phyloP scores from a whole-genome alignment of 345 rosid genomes.

The Eucalyptus curtisii region DNA sequence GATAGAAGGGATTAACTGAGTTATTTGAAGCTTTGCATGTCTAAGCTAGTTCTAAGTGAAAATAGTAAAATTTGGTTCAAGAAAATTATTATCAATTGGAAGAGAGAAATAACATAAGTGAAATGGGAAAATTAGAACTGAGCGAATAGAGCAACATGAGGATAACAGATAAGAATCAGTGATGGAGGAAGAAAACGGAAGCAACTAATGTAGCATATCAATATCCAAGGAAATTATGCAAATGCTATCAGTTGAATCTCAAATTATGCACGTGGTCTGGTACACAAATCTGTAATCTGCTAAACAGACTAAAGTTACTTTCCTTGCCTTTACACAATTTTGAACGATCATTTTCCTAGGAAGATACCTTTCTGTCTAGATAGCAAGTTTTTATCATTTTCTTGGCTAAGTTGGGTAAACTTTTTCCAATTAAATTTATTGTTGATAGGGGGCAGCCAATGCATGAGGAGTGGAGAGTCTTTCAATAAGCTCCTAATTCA shows the following conservation, averaged over 20 bases:
- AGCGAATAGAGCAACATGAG: neutral
- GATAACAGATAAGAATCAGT: neutral
- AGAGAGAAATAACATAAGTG: neutral
- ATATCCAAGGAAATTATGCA: neutral
- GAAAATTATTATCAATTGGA: neutral
- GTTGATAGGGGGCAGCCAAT: neutral
- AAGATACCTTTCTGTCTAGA: neutral
- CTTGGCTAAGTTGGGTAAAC: neutral
- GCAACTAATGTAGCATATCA: neutral
- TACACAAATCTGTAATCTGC: neutral
- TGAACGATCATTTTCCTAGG: neutral
- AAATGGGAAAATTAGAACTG: neutral
- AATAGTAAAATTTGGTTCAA: neutral
- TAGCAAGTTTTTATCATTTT: neutral
- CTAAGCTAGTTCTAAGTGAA: neutral
- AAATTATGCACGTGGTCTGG: neutral
- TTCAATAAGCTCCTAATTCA: neutral
- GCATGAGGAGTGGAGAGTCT: neutral
- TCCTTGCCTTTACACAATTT: neutral
- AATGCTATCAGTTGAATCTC: neutral
- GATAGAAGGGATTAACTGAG: neutral
- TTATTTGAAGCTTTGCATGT: neutral
- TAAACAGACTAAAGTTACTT: neutral
- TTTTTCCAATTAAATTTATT: neutral
- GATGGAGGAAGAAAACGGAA: neutral